Evolutionary conservation across 1,284 basidiomycete species (phyloP), one percentile per base, ranked within the genome.

Genomic region (Thecaphora thlaspeos): DNA sequence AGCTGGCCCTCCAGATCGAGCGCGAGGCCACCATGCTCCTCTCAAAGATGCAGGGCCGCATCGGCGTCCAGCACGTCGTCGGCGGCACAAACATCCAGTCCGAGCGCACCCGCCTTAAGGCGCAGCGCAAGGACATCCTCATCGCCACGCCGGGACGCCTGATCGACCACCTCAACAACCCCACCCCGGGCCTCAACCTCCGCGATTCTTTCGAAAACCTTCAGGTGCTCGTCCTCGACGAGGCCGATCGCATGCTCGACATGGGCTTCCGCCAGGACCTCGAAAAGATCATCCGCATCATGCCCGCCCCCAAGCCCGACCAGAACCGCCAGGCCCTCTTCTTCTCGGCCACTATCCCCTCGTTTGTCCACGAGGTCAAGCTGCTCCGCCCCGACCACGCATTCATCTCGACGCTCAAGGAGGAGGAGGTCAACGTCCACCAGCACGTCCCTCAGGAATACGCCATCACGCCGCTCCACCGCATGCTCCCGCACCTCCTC

Each of bases 361-460:
- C 70, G 14, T 77, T 79, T 32, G 77, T 82, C 17, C 78, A 71
- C 46, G 69, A 70, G 8, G 74, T 79, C 48, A 74, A 70, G 44
- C 57, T 64, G 38, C 55, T 70, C 10, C 47, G 47, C 7, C 56
- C 56, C n/a, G 79, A 82, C 49, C 82, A 87, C 78, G 79, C 81
- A 43, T 86, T 87, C 70, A 81, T 88, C 62, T 84, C 83, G 21
- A 87, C 87, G 5, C 78, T 88, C 22, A 79, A 79, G 12, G 82
- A 82, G 21, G 83, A 85, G 51, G 87, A 88, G 61, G 79, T 81
- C 28, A 86, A 86, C 65, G 85, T 85, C 1, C 87, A 88, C 73
- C 80, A 84, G 67, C 86, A 86, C 62, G 87, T 88, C 9, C 80
- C 81, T 18, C 87, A 88, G 76, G 68, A 71, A 37, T 60, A 55